Conservation (phyloP, 768 basidiomycete genomes). For the Lepiota subincarnata region DNA sequence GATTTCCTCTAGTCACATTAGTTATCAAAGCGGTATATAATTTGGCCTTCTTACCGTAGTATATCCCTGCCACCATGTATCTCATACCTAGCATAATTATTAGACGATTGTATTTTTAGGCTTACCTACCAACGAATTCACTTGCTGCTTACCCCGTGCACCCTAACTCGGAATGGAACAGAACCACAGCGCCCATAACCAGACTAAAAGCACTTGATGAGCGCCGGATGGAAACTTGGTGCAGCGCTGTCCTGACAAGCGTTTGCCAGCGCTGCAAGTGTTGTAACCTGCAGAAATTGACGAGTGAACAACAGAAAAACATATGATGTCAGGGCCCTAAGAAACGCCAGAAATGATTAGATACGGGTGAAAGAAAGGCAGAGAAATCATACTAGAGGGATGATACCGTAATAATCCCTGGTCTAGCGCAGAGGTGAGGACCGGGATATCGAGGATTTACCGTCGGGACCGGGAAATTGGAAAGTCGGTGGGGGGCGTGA, state of each 20-base stretch:
- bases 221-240: neutral
- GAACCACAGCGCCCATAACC: constrained; percentile 5
- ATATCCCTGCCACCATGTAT: constrained; percentile 8
- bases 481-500: neutral
- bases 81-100: constrained; percentile 9
- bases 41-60: constrained; percentile 2
- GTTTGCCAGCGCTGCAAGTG: neutral
- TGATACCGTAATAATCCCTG: constrained; percentile 10
- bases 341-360: neutral
- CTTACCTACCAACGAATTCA: constrained; percentile 1
- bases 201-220: constrained; percentile 1
- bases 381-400: neutral
- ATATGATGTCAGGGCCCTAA: neutral
- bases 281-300: neutral
- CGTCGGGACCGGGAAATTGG: constrained; percentile 5
- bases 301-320: neutral
- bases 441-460: constrained; percentile 3
- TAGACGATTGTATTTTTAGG: constrained; percentile 13
- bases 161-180: neutral
- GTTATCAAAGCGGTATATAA: constrained; percentile 6
- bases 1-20: neutral
- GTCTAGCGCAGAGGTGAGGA: neutral
- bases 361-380: neutral
- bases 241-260: neutral
- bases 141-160: neutral